Base-by-base conservation (phyloP, 176 grass and related monocot species). In the Eleusine indica region DNA sequence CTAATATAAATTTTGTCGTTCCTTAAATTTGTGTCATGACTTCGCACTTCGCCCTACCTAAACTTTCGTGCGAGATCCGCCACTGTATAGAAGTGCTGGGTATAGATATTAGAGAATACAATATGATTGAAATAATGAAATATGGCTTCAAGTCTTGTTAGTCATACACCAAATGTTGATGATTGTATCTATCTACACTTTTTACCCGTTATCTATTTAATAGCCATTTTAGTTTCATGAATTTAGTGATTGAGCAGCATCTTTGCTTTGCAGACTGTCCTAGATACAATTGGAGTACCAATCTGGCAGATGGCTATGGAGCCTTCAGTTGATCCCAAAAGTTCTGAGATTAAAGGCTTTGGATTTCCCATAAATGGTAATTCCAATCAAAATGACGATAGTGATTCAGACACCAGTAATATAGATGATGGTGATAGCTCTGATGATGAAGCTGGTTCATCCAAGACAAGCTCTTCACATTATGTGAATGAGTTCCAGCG, bases 241-340 rank as follows among this genome's bases (percentile, higher is more conserved):
- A 80, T 85, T 66, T 74, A 17, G 73, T 66, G 30, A 13, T 60
- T 60, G 49, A 4, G 15, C 87, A 77, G 21, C 39, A 42, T 14
- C 74, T 80, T 28, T 72, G 71, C 44, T 77, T 39, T 92, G 78
- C 74, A 99, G 96, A 88, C 77, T 46, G 84, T 89, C n/a, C 66
- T 99, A 79, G 91, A 96, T 83, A 92, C 89, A 51, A 12, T 94
- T 63, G 91, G 92, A 70, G 85, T 85, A 49, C 86, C 93, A 15
- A 54, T 99, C 73, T 99, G 93, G 93, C 91, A 89, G 82, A 99
- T 99, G 91, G 91, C 91, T 67, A 64, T 92, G 53, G 97, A 96
- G 72, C 97, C 97, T 83, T 75, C 61, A n/a, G 46, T 72, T 82
- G 87, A 91, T 73, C 73, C 47, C 35, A 22, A 60, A 47, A 67